phyloP scores from a whole-genome alignment of 2,329 filamentous ascomycete genomes.

The Aspergillus sp. region DNA sequence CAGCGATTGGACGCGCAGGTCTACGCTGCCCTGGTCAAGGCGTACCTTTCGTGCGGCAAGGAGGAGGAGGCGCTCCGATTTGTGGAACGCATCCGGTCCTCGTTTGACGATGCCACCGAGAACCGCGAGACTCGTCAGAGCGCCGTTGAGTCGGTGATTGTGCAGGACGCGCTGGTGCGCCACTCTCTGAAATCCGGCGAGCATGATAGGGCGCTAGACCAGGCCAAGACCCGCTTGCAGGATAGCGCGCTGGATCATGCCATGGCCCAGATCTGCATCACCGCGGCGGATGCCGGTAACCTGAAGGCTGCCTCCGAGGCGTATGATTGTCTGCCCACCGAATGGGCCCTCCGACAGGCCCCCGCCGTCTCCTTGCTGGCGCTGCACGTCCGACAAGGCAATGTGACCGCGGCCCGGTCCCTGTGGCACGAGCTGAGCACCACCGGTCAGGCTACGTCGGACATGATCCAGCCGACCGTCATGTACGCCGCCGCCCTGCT shows the following conservation, averaged over 20 bases:
- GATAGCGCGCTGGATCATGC: slow-evolving; percentile 58
- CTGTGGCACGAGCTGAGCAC: slow-evolving; percentile 75
- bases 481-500: slow-evolving; percentile 91
- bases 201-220: slow-evolving; percentile 70
- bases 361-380: slow-evolving; percentile 81
- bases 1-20: slow-evolving; percentile 78
- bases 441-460: slow-evolving; percentile 56
- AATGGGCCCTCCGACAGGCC: slow-evolving; percentile 50
- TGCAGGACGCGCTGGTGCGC: slow-evolving; percentile 74
- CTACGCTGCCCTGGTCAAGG: slow-evolving; percentile 88
- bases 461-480: slow-evolving; percentile 80
- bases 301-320: slow-evolving; percentile 66
- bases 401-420: slow-evolving; percentile 72
- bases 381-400: slow-evolving; percentile 78
- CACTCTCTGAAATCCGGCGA: slow-evolving; percentile 70
- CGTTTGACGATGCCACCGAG: slow-evolving; percentile 47
- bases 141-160: slow-evolving; percentile 69
- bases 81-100: slow-evolving; percentile 71
- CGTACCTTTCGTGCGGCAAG: slow-evolving; percentile 80
- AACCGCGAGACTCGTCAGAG: slow-evolving; percentile 58
- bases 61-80: slow-evolving; percentile 81
- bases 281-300: slow-evolving; percentile 77
- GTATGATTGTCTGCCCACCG: slow-evolving; percentile 58
- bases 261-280: slow-evolving; percentile 71
- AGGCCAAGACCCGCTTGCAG: slow-evolving; percentile 64